Evolutionary conservation across 129 eudicot genomes (phyloP).

Genomic region (Silybum marianum): DNA sequence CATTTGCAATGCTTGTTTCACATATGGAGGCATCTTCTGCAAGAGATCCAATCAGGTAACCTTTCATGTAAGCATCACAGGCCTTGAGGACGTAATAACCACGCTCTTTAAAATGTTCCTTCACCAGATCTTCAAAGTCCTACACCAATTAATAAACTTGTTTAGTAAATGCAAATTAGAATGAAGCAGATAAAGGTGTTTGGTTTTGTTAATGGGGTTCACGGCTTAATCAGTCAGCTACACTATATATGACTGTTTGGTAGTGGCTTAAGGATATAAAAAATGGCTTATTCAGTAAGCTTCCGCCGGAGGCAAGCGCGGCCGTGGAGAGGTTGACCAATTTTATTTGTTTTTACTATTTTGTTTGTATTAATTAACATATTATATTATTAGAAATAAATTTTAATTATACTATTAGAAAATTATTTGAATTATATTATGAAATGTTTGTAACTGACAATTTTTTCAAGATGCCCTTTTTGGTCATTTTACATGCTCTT

Average conservation of each 20-base stretch:
- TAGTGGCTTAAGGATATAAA: not conserved
- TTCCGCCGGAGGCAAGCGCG: too few relatives aligned
- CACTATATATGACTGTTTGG: not conserved
- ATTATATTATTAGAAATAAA: too few relatives aligned
- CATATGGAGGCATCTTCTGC: constrained; percentile 74
- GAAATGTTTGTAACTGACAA: too few relatives aligned
- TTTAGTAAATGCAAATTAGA: not conserved
- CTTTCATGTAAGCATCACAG: constrained; percentile 96
- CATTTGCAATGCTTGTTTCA: constrained; percentile 54
- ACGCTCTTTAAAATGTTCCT: constrained; percentile 71
- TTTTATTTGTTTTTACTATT: too few relatives aligned
- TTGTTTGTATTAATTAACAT: too few relatives aligned
- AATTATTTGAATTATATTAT: too few relatives aligned
- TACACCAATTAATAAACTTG: constrained; percentile 17
- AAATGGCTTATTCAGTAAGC: not conserved
- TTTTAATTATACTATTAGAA: too few relatives aligned
- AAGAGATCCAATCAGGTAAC: constrained; percentile 83
- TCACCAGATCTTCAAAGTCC: constrained; percentile 84
- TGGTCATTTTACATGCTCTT: too few relatives aligned
- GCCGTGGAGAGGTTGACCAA: too few relatives aligned
- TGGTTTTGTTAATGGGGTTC: not conserved
- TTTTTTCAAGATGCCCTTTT: too few relatives aligned
- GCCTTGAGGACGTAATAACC: constrained; percentile 91
- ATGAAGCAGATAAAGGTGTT: not conserved
- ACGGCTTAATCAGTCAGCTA: not conserved